Base-by-base conservation (phyloP, 257 asterid species). In the Jaltomata sinuosa region DNA sequence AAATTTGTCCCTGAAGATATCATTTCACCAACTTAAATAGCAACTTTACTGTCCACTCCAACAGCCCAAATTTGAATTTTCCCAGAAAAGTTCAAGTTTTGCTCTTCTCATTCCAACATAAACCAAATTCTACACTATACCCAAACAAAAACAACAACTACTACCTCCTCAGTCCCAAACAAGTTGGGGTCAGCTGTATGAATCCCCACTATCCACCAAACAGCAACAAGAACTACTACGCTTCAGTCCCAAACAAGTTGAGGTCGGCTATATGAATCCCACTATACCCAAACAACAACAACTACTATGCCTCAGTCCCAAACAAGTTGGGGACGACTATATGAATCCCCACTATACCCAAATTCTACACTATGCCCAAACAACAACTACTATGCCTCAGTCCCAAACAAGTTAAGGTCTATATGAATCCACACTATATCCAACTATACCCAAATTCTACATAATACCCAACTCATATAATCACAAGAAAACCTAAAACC, bases 1-100 rank as follows among this genome's bases (percentile, higher is more conserved):
- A 94, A 88, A 91, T 93, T 92, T 81, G 85, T 88, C 85, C 94
- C 89, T 11, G 94, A 83, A 91, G 94, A 89, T 87, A 88, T 92
- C 93, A 86, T 90, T 87, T 34, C 84, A 80, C 83, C 84, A 82
- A 84, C 45, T 87, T 81, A 77, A 67, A 83, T 67, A 76, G 87
- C 84, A 72, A 52, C n/a, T 52, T 47, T 86, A 54, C 59, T 49
- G 59, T 61, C 22, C 65, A 72, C 86, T 49, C 34, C 68, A 34
- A 36, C 55, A 79, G 31, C 85, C 85, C 87, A 88, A 81, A 82
- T 69, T 5, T 38, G 25, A 86, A 84, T 50, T 81, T 50, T 83
- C 85, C 80, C 81, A 47, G 77, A 31, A 52, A 87, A 74, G 68
- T 80, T 72, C 85, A 80, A 83, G 52, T 27, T 85, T 84, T 86